Evolutionary conservation across 2,329 filamentous ascomycete species (phyloP).

Genomic region (Neurospora sp.): DNA sequence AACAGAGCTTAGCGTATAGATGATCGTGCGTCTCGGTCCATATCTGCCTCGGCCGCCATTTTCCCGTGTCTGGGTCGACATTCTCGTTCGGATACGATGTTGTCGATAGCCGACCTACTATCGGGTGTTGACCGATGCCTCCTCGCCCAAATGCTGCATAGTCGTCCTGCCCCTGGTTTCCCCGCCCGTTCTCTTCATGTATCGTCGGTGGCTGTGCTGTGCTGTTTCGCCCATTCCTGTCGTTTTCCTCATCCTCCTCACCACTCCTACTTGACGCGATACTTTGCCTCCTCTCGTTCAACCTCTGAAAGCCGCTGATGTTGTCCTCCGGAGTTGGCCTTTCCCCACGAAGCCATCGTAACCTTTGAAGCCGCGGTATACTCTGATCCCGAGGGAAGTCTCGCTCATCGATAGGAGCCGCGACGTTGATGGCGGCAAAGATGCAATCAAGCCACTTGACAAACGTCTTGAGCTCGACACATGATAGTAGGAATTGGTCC

Average conservation of each 20-base stretch:
- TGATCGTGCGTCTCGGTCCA: constrained; percentile 49
- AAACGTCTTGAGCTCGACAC: constrained; percentile 54
- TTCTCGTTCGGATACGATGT: constrained; percentile 36
- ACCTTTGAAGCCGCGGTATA: constrained; percentile 46
- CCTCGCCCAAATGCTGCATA: constrained; percentile 4
- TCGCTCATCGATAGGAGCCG: constrained; percentile 61
- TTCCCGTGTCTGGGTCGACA: constrained; percentile 39
- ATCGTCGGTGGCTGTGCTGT: constrained; percentile 10
- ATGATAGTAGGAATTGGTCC: constrained; percentile 64
- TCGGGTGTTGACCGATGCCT: constrained; percentile 11
- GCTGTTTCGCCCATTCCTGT: constrained; percentile 7
- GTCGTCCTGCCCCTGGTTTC: constrained; percentile 7
- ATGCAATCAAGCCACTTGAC: constrained; percentile 59
- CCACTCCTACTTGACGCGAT: constrained; percentile 7
- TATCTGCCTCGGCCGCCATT: constrained; percentile 46
- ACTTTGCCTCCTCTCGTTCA: constrained; percentile 14
- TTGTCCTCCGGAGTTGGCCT: constrained; percentile 18
- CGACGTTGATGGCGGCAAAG: constrained; percentile 65
- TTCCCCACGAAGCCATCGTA: constrained; percentile 39
- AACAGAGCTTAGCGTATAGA: constrained; percentile 50
- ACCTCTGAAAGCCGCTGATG: constrained; percentile 14
- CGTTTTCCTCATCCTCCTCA: constrained; percentile 10
- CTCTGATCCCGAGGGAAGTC: constrained; percentile 53
- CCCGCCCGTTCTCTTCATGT: constrained; percentile 14
- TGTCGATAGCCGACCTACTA: constrained; percentile 31